Evolutionary conservation across 352 stramenopile species (phyloP), one percentile per base, ranked within the genome.

Genomic region (Globisporangium alternatum): DNA sequence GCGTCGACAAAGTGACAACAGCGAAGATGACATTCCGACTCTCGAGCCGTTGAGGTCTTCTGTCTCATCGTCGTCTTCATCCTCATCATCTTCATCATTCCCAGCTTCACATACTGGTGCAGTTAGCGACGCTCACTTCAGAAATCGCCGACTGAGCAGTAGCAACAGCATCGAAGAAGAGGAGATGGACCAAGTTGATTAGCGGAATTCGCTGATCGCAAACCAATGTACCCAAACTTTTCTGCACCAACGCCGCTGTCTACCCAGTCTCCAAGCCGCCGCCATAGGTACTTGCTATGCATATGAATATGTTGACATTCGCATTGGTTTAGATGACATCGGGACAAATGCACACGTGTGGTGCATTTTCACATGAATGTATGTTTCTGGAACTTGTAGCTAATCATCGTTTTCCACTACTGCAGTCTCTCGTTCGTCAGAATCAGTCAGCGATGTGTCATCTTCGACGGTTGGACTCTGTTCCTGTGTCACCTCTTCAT

Each of bases 111-210:
- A 35, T 33, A 28, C n/a, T 56, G 22, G 13, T 17, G 15, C 15
- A 55, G 21, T 19, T 22, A 12, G 25, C 22, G 60, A 31, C 30
- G 9, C n/a, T 56, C 28, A 41, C n/a, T 30, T 52, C 31, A 45
- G 31, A 45, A 53, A 58, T 33, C 52, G 48, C 41, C 67, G 39
- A 67, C 45, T 43, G 44, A 86, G 75, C 65, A 66, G 49, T 31
- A 58, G 54, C 48, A 77, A 72, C 57, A 82, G 72, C 59, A 71
- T 80, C 41, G 70, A 81, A 33, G 70, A 81, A 33, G 80, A 89
- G 66, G 83, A 87, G 25, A 72, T 92, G 72, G 80, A 92, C 31
- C 74, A 81, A 62, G 70, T 92, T 37, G 83, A 92, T 58, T 92
- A 60, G 37, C 60, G 17, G 7, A 45, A 3, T 17, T 19, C 31